Evolutionary conservation across 2,329 filamentous ascomycete genomes (phyloP), one percentile per base, ranked within the genome.

Genomic region (Aspergillus pseudonomiae): DNA sequence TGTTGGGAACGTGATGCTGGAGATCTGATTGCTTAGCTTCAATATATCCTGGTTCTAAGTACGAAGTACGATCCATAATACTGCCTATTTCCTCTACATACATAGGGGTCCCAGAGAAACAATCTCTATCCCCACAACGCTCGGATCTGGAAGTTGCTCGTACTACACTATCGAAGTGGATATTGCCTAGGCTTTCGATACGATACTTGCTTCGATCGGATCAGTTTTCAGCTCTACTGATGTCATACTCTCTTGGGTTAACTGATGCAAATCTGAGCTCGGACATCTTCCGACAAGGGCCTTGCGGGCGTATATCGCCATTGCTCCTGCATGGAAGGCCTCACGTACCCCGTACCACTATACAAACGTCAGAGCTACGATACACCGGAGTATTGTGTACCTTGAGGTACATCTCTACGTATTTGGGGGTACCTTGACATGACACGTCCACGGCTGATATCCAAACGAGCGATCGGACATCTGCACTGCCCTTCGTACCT

Each of bases 401-500:
- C 14, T 52, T 52, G 48, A 24, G 4, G 28, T 52, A 30, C 26
- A 30, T 24, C 6, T 45, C 10, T 50, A 52, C 9, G 6, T 32
- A 32, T n/a, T 32, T 52, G 7, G 28, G 10, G 26, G 28, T 52
- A 11, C 26, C 48, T 52, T 19, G 57, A 53, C 30, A 53, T 53
- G 57, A 61, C 26, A 48, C 32, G 57, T 57, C 43, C 60, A 53
- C 24, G 21, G 21, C 28, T 32, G 45, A 62, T 59, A 55, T 59
- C 43, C 55, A 63, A 57, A 52, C 57, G 60, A 48, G 41, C 32
- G 46, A 58, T 60, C 45, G 41, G 56, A 64, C 41, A 60, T 61
- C 60, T 67, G 63, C 65, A 65, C 58, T 64, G 54, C 28, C 57
- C 30, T 64, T 36, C 55, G 66, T 68, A 68, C 67, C 67, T 68